Evolutionary conservation across 257 asterid species (phyloP).

Genomic region (Capsicum pubescens): DNA sequence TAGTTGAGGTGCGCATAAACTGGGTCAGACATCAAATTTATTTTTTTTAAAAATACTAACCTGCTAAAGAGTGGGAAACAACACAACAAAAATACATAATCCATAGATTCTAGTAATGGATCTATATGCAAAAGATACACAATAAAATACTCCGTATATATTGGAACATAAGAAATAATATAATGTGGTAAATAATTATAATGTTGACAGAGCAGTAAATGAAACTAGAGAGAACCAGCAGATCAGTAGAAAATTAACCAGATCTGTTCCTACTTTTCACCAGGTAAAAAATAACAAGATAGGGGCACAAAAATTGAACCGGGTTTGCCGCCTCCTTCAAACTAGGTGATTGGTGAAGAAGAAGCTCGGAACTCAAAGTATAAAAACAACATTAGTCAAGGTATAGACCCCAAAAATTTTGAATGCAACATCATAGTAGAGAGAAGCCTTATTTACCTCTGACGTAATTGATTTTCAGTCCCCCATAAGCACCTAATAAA

Average conservation of each 20-base stretch:
- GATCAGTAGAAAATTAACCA: not conserved
- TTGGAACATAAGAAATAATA: not conserved
- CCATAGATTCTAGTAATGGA: not conserved
- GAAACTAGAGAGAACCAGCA: not conserved
- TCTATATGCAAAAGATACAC: not conserved
- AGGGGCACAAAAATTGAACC: not conserved
- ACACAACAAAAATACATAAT: not conserved
- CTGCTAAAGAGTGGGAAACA: not conserved
- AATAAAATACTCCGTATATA: not conserved
- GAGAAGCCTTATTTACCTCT: not conserved
- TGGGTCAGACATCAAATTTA: not conserved
- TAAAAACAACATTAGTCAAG: not conserved
- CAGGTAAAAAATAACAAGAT: not conserved
- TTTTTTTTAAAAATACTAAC: not conserved
- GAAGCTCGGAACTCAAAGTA: not conserved
- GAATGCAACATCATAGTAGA: not conserved
- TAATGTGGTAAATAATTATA: not conserved
- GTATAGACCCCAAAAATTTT: not conserved
- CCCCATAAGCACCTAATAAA: not conserved
- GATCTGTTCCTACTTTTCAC: not conserved
- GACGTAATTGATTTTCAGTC: not conserved
- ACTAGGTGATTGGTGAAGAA: not conserved
- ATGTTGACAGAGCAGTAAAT: not conserved
- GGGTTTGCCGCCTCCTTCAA: not conserved
- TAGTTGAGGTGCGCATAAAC: not conserved